Evolutionary conservation across 148 eudicot species (phyloP), one percentile per base, ranked within the genome.

Genomic region (Polygonum maritimum): DNA sequence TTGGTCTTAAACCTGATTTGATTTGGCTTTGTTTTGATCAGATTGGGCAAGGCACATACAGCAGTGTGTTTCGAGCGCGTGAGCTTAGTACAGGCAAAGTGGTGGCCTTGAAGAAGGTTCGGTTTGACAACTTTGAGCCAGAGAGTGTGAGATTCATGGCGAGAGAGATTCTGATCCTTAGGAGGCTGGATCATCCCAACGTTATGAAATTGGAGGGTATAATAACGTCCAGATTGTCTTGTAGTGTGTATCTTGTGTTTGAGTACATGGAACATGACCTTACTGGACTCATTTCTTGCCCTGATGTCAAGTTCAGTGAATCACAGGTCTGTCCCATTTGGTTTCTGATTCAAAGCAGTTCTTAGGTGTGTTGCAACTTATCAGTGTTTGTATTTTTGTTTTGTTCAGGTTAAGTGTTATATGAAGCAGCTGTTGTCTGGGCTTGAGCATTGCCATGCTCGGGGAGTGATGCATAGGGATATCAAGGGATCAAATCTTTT

Each of bases 191-290:
- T 77, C 94, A 91, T 85, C 97, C 97, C 8, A 91, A 94, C 73
- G 75, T 94, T 41, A 86, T 94, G 75, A 89, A 94, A 81, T 79
- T 94, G 85, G 97, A 91, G 58, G 98, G 98, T n/a, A 78, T 94
- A 75, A 84, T 90, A 44, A 86, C 94, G 0, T 91, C 95, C 26
- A 84, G 88, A 71, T 82, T 87, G 55, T 90, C 97, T 16, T 91
- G 90, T 77, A 91, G 92, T 88, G 80, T 94, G 48, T 91, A 88
- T 82, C 97, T 94, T 77, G 97, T 94, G 2, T 91, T 94, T n/a
- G 97, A 94, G 82, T 91, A 94, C 82, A 94, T 94, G 97, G 98
- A 91, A 58, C 97, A 94, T 80, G 98, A 94, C 77, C 88, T 94
- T 51, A 65, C 93, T 5, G 97, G 98, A 35, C 87, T 94, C 11